A percentile compares a stretch with the other conserved stretches of the same genome.
phyloP scores from a whole-genome alignment of 495 filamentous ascomycete species.

The Xylaria flabelliformis region DNA sequence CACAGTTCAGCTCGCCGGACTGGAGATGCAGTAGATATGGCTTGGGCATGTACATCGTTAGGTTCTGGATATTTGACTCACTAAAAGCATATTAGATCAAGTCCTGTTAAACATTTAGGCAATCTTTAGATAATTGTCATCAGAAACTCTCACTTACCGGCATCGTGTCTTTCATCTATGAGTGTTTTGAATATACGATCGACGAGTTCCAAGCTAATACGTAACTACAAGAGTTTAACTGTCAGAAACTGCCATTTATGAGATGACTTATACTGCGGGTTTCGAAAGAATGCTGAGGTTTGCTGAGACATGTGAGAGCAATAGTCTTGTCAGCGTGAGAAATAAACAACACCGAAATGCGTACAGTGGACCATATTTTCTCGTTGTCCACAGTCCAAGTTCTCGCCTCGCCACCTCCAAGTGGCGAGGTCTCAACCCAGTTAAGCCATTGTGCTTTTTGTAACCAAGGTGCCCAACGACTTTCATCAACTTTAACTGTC shows the following conservation, averaged over 20 bases:
- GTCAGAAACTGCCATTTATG: background rate
- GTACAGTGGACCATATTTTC: conserved; percentile 6
- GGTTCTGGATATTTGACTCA: background rate
- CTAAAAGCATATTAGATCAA: background rate
- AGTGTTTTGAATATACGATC: conserved; percentile 20
- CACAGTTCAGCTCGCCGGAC: background rate
- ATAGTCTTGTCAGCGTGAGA: background rate
- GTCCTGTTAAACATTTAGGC: background rate
- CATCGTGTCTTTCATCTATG: conserved; percentile 5
- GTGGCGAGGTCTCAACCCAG: background rate
- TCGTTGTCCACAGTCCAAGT: conserved; percentile 15
- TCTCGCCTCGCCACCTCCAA: background rate
- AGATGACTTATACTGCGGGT: background rate
- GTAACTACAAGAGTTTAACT: background rate
- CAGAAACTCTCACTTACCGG: background rate
- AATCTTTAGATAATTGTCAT: background rate
- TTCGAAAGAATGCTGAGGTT: background rate
- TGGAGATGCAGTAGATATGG: too few relatives aligned
- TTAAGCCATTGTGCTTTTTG: conserved; percentile 4
- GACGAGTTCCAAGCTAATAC: conserved; percentile 10
- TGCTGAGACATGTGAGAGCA: background rate
- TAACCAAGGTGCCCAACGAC: background rate
- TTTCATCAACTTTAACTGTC: conserved; percentile 14
- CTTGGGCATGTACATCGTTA: background rate
- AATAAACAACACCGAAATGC: background rate